Evolutionary conservation across 495 filamentous ascomycete genomes (phyloP).

Genomic region (Podospora pseudopauciseta): DNA sequence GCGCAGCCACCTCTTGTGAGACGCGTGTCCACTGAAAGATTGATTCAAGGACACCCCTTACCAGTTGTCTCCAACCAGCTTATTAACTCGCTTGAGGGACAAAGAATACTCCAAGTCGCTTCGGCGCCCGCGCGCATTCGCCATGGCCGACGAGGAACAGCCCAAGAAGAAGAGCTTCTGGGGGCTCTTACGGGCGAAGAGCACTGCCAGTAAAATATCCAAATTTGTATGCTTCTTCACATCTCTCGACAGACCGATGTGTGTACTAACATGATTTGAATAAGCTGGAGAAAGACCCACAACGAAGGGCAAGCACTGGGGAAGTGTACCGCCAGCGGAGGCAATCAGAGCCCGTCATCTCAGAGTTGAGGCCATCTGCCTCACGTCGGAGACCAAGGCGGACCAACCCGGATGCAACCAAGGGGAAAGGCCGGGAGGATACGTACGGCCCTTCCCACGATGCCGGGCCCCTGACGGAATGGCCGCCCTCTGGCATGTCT

Average conservation of each 20-base stretch:
- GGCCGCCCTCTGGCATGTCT: constrained; percentile 46
- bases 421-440: constrained; percentile 44
- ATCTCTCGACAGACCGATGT: not conserved
- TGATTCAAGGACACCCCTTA: not conserved
- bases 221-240: constrained; percentile 12
- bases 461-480: constrained; percentile 40
- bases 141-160: constrained; percentile 12
- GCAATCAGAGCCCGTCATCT: constrained; percentile 11
- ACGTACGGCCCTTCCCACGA: constrained; percentile 33
- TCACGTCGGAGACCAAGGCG: constrained; percentile 41
- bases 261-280: constrained; percentile 8
- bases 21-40: not conserved
- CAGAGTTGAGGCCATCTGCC: constrained; percentile 7
- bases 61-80: not conserved
- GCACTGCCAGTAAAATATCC: constrained; percentile 16
- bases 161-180: constrained; percentile 24
- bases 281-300: constrained; percentile 17
- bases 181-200: constrained; percentile 21
- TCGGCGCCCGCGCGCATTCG: not conserved
- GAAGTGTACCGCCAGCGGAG: constrained; percentile 10
- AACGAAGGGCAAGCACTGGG: constrained; percentile 16
- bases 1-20: not conserved
- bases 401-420: constrained; percentile 35
- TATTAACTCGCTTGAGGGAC: not conserved
- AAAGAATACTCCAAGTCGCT: not conserved